Base-by-base conservation (phyloP, 2,329 filamentous ascomycete species). In the Arthroderma sp. region DNA sequence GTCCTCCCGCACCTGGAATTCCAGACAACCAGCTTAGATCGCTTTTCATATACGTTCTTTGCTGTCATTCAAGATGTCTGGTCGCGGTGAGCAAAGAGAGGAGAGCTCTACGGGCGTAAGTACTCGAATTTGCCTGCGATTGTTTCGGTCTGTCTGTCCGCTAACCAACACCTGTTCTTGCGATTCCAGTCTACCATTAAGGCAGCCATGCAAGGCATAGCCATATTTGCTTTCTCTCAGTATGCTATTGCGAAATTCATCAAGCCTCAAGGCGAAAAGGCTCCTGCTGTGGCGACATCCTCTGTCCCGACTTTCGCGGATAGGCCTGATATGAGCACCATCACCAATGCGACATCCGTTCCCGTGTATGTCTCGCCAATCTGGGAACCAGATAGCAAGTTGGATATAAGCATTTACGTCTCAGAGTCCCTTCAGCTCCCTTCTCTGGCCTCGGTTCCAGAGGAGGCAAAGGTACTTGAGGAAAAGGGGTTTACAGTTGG, bases 391-490 rank as follows among this genome's bases (percentile, higher is more conserved):
- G 78, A 91, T 59, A 84, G 78, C 56, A 69, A 77, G 48, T 65
- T 98, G 53, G 91, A 98, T 63, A 78, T 98, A 54, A 72, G 77
- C 53, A 76, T 98, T 59, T 91, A 89, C 54, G 75, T 96, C 45
- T 89, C 87, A 40, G 76, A 84, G 8, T 83, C 82, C 6, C 73
- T 83, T 52, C 74, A 76, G 31, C 76, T 86, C 49, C 77, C 77
- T 9, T 74, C 82, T 22, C 71, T 94, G 53, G 75, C 75, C 50
- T 70, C 76, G 40, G 72, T 80, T 36, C 71, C 82, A 2, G 66
- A 75, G 40, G 80, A 86, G 45, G 78, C 77, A 43, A 51, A 53
- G 34, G 80, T 95, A 29, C 68, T 94, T 38, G 70, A 84, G 47
- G 88, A 96, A 70, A 83, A 80, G 63, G 73, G 74, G 50, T 96